Evolutionary conservation across 495 filamentous ascomycete species (phyloP).

Genomic region (Friedmanniomyces endolithicus): DNA sequence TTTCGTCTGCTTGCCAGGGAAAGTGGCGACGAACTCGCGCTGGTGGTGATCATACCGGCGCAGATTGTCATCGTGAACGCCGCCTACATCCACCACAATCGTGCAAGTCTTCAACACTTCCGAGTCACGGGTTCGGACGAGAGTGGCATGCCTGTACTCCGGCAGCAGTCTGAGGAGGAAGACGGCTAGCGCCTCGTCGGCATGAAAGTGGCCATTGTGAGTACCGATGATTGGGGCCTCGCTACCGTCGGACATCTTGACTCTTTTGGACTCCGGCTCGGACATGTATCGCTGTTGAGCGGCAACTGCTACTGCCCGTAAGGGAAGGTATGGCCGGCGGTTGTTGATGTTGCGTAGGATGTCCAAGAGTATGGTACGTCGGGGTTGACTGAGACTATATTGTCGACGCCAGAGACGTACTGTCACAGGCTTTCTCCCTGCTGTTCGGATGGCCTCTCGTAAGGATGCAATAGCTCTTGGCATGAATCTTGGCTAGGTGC

Average conservation of each 20-base stretch:
- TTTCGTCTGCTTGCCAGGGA: slow-evolving; percentile 67
- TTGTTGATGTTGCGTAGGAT: neutral
- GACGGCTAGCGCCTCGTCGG: slow-evolving; percentile 95
- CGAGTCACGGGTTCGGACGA: slow-evolving; percentile 80
- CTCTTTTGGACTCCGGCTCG: slow-evolving; percentile 26
- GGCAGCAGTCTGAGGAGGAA: slow-evolving; percentile 88
- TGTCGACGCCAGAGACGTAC: too few relatives aligned
- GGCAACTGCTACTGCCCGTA: too few relatives aligned
- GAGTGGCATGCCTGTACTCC: slow-evolving; percentile 56
- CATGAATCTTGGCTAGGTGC: neutral
- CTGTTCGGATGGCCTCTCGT: neutral
- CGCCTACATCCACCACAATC: slow-evolving; percentile 91
- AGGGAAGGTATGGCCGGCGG: too few relatives aligned
- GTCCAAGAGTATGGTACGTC: too few relatives aligned
- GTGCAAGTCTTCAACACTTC: slow-evolving; percentile 66
- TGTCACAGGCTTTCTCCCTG: too few relatives aligned
- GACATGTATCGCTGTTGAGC: neutral
- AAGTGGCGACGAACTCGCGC: slow-evolving; percentile 70
- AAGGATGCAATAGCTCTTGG: neutral
- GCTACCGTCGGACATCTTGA: slow-evolving; percentile 22
- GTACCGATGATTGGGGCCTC: slow-evolving; percentile 55
- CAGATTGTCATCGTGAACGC: slow-evolving; percentile 62
- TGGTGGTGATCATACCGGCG: slow-evolving; percentile 97
- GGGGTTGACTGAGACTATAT: too few relatives aligned
- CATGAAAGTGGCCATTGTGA: slow-evolving; percentile 96